These are phyloP conservation scores for Fusarium graminum DNA, from an alignment of 2,329 filamentous ascomycete species.

Conservation along the genomic window DNA sequence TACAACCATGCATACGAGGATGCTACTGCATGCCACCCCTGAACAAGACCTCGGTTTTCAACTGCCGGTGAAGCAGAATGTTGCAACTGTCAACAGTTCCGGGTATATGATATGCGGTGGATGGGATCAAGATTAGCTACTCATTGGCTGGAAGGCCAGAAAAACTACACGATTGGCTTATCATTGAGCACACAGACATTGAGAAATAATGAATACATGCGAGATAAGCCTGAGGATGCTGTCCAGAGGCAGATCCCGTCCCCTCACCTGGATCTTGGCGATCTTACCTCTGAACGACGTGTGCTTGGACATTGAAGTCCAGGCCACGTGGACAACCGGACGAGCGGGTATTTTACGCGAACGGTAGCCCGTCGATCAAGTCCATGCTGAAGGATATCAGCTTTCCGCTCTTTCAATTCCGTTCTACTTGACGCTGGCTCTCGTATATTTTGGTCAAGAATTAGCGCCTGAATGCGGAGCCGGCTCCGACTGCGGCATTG, in stretches of 20 bases:
- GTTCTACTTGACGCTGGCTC: neutral
- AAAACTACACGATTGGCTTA: neutral
- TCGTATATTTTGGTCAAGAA: neutral
- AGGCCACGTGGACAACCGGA: neutral
- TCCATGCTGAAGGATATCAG: neutral
- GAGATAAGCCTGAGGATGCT: neutral
- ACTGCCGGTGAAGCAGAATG: neutral
- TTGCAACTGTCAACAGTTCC: neutral
- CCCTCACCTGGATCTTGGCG: neutral
- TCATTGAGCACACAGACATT: neutral
- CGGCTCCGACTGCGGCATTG: conserved; percentile 24
- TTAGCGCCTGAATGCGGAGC: conserved; percentile 17
- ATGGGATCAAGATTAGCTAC: neutral
- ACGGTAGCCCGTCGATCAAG: neutral
- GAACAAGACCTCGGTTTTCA: neutral
- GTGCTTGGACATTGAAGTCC: neutral
- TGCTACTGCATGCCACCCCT: neutral
- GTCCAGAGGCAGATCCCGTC: neutral
- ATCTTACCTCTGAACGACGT: neutral
- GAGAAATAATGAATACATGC: neutral
- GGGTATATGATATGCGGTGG: neutral
- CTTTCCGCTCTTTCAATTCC: neutral
- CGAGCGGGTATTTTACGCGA: conserved; percentile 11
- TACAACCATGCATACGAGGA: neutral
- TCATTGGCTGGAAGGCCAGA: neutral